These are phyloP conservation scores for Lasiosphaeriaceae sp. DNA, from an alignment of 495 filamentous ascomycete species.

Conservation along the genomic window DNA sequence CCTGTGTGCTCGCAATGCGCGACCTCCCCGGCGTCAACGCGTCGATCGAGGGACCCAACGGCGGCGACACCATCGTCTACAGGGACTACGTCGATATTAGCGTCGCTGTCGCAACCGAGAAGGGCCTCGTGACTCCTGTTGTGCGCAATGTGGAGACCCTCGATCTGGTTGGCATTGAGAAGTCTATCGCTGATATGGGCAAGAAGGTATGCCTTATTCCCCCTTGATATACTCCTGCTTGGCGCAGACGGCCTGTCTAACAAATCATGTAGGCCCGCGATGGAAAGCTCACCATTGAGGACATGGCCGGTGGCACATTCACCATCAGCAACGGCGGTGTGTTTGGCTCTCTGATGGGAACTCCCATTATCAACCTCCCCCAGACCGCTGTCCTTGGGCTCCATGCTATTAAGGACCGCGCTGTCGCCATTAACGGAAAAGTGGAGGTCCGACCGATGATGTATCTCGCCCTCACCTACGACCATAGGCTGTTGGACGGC, in stretches of 20 bases:
- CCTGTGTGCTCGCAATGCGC: slow-evolving; percentile 87
- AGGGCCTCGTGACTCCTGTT: slow-evolving; percentile 93
- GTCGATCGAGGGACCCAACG: slow-evolving; percentile 91
- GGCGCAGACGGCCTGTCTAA: slow-evolving; percentile 11
- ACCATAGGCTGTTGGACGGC: slow-evolving; percentile 91
- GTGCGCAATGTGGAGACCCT: slow-evolving; percentile 88
- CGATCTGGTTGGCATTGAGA: slow-evolving; percentile 86
- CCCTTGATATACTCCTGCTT: neutral
- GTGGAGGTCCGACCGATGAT: slow-evolving; percentile 97
- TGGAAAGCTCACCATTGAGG: slow-evolving; percentile 96
- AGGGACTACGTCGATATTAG: slow-evolving; percentile 97
- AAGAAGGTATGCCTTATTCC: slow-evolving; percentile 63
- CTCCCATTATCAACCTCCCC: slow-evolving; percentile 97
- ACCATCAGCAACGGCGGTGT: slow-evolving; percentile 92
- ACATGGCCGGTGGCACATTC: slow-evolving; percentile 98
- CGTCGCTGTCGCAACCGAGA: slow-evolving; percentile 95
- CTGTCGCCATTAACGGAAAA: slow-evolving; percentile 86
- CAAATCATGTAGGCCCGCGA: slow-evolving; percentile 68
- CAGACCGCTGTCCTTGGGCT: slow-evolving; percentile 94
- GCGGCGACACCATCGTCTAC: slow-evolving; percentile 97
- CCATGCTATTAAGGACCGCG: slow-evolving; percentile 96
- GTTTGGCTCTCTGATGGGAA: slow-evolving; percentile 80
- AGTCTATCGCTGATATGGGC: slow-evolving; percentile 86
- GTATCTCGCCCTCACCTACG: slow-evolving; percentile 96
- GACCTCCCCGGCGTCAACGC: slow-evolving; percentile 96